Base-by-base conservation (phyloP, 148 eudicot species). In the Rhododendron williamsianum region DNA sequence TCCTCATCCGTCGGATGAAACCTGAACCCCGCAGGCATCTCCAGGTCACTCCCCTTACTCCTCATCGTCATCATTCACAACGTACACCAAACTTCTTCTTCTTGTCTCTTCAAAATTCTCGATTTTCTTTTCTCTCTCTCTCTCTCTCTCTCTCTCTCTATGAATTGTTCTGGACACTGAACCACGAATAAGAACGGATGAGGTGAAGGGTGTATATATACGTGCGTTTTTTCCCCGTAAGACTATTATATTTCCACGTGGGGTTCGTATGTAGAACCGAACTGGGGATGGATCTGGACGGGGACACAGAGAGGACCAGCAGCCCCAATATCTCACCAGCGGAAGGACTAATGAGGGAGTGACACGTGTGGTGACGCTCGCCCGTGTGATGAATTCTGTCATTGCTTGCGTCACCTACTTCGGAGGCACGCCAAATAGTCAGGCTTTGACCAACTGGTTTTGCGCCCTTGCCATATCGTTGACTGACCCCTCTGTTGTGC, bases 1-100 rank as follows among this genome's bases (percentile, higher is more conserved):
- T 92, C 94, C 78, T 92, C 94, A 45, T 92, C 94, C 13, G 94
- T 92, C 8, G 94, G 94, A 72, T 92, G 94, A 80, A 92, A 92
- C 67, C 94, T 76, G 83, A 92, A 92, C 7, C 94, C 94, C 1
- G 94, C 86, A 3, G 94, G 94, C 41, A 92, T 83, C 41, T 85
- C 83, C 83, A 92, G 46, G 56, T 46, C 69, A 27, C 54, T 12
- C 4, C n/a, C 73, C 15, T 67, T 83, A 13, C 41, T 33, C 19
- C 7, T 13, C 19, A 4, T 71, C 81, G 76, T 71, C 81, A 23
- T 82, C 79, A 76, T 86, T 86, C 73, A 63, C 77, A 23, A 6
- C 19, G 9, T 15, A 41, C 19, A 6, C 9, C 0, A 1, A 9
- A 7, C 72, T n/a, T 2, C 71, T 67, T 67, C 43, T 38, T 38